These are phyloP conservation scores for Phytophthora sp. DNA, from an alignment of 352 stramenopile species.

Conservation along the genomic window DNA sequence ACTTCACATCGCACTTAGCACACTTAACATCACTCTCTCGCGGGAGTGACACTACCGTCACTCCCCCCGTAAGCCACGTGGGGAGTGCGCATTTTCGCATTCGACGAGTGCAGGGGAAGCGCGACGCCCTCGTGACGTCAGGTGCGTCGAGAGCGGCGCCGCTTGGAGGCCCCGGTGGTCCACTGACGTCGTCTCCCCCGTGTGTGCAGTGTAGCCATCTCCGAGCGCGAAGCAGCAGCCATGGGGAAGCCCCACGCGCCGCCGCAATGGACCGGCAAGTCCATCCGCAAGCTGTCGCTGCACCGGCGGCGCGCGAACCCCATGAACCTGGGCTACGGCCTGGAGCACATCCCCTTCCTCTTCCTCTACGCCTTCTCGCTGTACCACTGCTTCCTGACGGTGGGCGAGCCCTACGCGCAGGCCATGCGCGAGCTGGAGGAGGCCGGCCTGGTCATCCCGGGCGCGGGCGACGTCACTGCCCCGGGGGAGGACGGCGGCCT, in stretches of 20 bases:
- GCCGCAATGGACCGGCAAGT: conserved; percentile 73
- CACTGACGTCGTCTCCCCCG: not conserved
- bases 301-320: conserved; percentile 62
- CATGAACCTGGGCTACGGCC: conserved; percentile 65
- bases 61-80: conserved; percentile 16
- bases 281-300: conserved; percentile 71
- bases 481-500: conserved; percentile 51
- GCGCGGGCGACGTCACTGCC: conserved; percentile 23
- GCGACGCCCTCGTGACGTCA: conserved; percentile 7
- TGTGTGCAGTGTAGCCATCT: conserved; percentile 1
- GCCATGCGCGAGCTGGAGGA: conserved; percentile 79
- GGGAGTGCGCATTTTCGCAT: conserved; percentile 19
- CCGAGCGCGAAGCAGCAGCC: conserved; percentile 2
- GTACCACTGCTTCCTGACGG: conserved; percentile 70
- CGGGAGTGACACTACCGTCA: conserved; percentile 5
- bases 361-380: conserved; percentile 74
- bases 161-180: too few species aligned
- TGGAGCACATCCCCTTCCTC: conserved; percentile 76
- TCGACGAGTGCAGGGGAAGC: conserved; percentile 10
- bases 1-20: conserved; percentile 3
- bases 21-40: not conserved
- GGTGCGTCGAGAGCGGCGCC: too few species aligned
- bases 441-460: conserved; percentile 50
- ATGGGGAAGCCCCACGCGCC: conserved; percentile 47
- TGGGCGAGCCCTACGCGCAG: conserved; percentile 74